A percentile compares a stretch with the other conserved stretches of the same genome.
phyloP scores from a whole-genome alignment of 2,329 filamentous ascomycete genomes.

The Blastomyces gilchristii region DNA sequence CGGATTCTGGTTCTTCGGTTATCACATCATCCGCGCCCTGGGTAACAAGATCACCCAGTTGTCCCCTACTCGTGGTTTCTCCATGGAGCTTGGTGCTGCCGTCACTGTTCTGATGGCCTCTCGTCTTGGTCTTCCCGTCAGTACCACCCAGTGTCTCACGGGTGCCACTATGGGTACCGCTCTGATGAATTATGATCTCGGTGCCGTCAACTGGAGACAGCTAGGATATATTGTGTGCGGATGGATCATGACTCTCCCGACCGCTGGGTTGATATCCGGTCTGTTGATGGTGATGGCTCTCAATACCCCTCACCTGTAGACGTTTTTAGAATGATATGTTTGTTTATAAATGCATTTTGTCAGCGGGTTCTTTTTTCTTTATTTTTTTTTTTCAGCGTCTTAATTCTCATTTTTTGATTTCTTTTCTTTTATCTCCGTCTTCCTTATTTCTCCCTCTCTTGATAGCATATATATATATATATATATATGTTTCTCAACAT shows the following conservation, averaged over 20 bases:
- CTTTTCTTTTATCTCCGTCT: neutral
- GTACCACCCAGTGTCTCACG: constrained; percentile 31
- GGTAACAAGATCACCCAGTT: constrained; percentile 36
- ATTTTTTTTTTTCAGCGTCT: neutral
- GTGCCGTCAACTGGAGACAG: constrained; percentile 38
- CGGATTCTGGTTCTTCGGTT: constrained; percentile 36
- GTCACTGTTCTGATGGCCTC: constrained; percentile 31
- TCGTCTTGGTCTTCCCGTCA: constrained; percentile 27
- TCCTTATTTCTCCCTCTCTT: neutral
- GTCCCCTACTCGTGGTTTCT: constrained; percentile 29
- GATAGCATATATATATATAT: neutral
- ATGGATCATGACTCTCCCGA: constrained; percentile 38
- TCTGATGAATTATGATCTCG: constrained; percentile 29
- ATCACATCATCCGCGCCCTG: constrained; percentile 32
- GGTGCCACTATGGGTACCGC: constrained; percentile 29
- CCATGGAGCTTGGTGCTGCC: constrained; percentile 34
- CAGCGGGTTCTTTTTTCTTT: neutral
- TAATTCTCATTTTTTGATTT: neutral
- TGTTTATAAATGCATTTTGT: neutral
- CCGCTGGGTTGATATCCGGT: constrained; percentile 33
- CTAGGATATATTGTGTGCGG: constrained; percentile 35
- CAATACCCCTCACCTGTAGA: constrained; percentile 32
- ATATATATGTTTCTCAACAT: neutral
- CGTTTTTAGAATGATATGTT: neutral
- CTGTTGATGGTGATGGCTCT: constrained; percentile 34